phyloP scores from a whole-genome alignment of 1,139 yeast genomes.

The Protomyces inouyei region DNA sequence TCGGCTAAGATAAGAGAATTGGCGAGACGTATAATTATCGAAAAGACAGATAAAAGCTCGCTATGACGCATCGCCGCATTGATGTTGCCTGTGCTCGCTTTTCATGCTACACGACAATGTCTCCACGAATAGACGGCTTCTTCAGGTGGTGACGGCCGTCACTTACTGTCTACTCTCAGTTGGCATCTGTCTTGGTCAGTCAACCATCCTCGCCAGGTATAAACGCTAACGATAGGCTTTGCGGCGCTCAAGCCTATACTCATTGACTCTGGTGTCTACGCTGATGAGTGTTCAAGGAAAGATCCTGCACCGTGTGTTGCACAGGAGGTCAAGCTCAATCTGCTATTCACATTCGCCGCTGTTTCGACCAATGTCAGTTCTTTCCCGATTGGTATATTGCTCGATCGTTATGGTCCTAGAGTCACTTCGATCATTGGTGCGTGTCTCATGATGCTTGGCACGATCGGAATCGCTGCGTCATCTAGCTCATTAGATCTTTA shows the following conservation, averaged over 20 bases:
- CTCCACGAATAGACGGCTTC: no score
- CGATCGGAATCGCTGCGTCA: conserved; percentile 47
- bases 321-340: conserved; percentile 76
- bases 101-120: no score
- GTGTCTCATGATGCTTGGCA: conserved; percentile 50
- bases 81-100: no score
- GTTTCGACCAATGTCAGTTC: conserved; percentile 83
- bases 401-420: conserved; percentile 77
- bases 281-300: conserved; percentile 49
- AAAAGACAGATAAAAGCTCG: no score
- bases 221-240: conserved; percentile 49
- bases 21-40: no score
- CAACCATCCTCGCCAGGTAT: no score
- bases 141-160: no score
- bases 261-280: conserved; percentile 70
- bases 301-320: conserved; percentile 49
- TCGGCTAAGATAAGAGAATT: no score
- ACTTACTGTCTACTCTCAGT: no score
- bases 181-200: no score
- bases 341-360: conserved; percentile 79
- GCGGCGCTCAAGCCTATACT: conserved; percentile 87
- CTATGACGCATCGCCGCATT: no score
- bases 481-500: conserved; percentile 51
- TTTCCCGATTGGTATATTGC: conserved; percentile 68
- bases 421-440: conserved; percentile 74